Evolutionary conservation across 1,284 basidiomycete genomes (phyloP), one percentile per base, ranked within the genome.

Genomic region (Mycena citricolor): DNA sequence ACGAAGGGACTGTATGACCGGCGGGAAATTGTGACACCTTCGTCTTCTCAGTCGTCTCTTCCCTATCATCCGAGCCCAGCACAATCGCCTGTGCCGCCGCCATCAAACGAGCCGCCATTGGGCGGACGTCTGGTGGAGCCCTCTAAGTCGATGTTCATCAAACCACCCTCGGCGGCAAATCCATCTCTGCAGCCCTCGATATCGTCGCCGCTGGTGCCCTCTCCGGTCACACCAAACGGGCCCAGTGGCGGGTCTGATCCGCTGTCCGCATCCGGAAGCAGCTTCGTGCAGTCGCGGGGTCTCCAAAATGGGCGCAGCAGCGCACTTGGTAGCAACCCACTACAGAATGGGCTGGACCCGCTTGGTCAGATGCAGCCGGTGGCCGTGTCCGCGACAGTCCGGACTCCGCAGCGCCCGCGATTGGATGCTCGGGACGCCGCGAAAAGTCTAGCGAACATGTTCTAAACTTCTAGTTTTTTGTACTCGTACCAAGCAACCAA

Each of bases 371-470:
- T 73, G 28, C 68, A 67, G 48, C 73, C 83, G 11, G 66, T 71
- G 32, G 71, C 72, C 51, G 81, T 88, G 81, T 71, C 83, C 4
- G 72, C 71, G 37, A 86, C 85, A 16, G 64, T 90, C 60, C 77
- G 83, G 14, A 77, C 79, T 51, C 81, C 86, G 8, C 77, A 75
- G 28, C 67, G 86, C 50, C 77, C 81, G 33, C 72, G 83, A 54
- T 61, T 91, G 56, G 88, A 91, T 63, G 81, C 89, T 6, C 73
- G 80, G 54, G 83, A 90, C 61, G 88, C 88, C n/a, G 88, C 89
- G 17, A 89, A 86, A 62, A 90, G 90, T 62, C 72, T 91, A 43
- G 88, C 87, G 7, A 90, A 90, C 59, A 87, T 90, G 83, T 86
- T 90, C 59, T 90, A 67, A 64, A 32, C 8, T 32, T 45, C 38